Evolutionary conservation across 331 rosid species (phyloP).

Genomic region (Spiraea crenata): DNA sequence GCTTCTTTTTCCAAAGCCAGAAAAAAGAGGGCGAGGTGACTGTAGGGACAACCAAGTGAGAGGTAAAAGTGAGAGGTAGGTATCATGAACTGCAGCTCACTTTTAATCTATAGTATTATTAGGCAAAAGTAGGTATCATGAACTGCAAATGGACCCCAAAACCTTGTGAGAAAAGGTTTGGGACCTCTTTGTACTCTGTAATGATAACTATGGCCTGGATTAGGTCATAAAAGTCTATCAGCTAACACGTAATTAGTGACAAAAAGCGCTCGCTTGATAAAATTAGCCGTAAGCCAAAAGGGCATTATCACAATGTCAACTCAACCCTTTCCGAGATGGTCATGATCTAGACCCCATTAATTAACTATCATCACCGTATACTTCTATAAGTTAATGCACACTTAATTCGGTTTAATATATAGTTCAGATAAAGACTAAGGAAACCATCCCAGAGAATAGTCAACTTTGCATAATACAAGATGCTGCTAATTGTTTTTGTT

Average conservation of each 20-base stretch:
- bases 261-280: neutral
- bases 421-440: neutral
- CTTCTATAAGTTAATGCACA: no score
- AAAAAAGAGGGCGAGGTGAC: conserved; percentile 12
- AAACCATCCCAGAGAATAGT: neutral
- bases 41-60: conserved; percentile 5
- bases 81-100: neutral
- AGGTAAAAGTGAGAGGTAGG: neutral
- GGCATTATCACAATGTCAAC: neutral
- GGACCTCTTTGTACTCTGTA: neutral
- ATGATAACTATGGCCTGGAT: neutral
- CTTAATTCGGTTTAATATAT: neutral
- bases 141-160: neutral
- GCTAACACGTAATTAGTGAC: neutral
- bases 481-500: no score
- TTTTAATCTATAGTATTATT: no score
- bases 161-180: neutral
- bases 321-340: neutral
- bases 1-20: conserved; percentile 12
- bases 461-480: neutral
- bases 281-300: neutral
- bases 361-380: neutral
- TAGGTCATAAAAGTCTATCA: neutral
- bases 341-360: neutral
- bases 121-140: neutral